Evolutionary conservation across 139 green algal species (phyloP).

Genomic region (Chlorella vulgaris): DNA sequence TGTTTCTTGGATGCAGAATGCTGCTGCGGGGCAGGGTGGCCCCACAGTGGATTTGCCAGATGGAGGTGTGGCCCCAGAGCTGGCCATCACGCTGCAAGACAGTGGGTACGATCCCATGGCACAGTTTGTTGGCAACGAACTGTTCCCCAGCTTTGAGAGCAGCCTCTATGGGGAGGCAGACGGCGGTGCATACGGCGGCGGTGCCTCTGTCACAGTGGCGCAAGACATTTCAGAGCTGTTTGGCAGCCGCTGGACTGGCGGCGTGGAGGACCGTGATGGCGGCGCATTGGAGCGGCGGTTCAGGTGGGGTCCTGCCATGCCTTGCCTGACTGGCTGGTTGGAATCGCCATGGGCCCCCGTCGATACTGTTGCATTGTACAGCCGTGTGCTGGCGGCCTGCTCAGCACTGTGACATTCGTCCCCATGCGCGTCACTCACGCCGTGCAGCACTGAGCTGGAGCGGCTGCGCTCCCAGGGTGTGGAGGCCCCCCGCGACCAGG

Average conservation of each 20-base stretch:
- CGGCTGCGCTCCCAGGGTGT: conserved; percentile 43
- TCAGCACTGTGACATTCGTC: neutral
- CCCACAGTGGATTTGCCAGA: conserved; percentile 73
- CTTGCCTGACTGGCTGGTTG: too few relatives aligned
- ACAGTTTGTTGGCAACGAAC: conserved; percentile 35
- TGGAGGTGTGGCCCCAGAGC: conserved; percentile 45
- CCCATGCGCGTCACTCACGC: neutral
- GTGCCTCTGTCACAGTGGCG: conserved; percentile 47
- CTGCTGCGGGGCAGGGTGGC: neutral
- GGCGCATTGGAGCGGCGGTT: conserved; percentile 50
- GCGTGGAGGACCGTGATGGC: conserved; percentile 30
- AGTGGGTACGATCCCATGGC: conserved; percentile 46
- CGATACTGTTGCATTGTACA: too few relatives aligned
- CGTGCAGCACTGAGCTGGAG: conserved; percentile 50
- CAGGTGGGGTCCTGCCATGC: neutral
- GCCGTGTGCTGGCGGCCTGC: neutral
- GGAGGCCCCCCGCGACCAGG: conserved; percentile 11
- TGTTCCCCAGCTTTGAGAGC: conserved; percentile 37
- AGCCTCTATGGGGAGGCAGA: conserved; percentile 4
- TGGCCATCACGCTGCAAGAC: conserved; percentile 73
- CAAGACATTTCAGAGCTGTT: conserved; percentile 59
- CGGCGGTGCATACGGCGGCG: neutral
- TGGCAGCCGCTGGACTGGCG: conserved; percentile 20
- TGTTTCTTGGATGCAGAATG: conserved; percentile 25
- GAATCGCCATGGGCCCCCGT: too few relatives aligned